These are phyloP conservation scores for Lachnellula suecica DNA, from an alignment of 2,329 filamentous ascomycete genomes.

Conservation along the genomic window DNA sequence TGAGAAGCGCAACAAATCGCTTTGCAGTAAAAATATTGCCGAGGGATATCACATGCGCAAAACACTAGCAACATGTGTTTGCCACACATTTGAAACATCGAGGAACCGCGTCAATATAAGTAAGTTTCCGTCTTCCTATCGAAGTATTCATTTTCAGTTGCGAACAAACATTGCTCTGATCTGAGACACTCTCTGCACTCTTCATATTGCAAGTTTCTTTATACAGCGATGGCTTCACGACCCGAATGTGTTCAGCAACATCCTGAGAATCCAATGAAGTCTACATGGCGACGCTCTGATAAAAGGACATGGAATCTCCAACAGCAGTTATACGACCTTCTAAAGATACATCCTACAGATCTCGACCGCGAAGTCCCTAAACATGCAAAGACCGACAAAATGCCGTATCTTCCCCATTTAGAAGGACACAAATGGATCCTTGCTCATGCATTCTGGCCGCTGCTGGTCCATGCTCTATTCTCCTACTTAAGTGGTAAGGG, in stretches of 20 bases:
- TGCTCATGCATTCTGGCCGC: constrained; percentile 30
- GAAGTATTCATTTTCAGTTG: neutral
- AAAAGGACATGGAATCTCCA: constrained; percentile 3
- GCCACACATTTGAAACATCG: too few relatives aligned
- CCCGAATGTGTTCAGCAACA: neutral
- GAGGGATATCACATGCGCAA: too few relatives aligned
- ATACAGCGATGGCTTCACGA: neutral
- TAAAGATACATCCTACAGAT: constrained; percentile 4
- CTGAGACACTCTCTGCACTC: neutral
- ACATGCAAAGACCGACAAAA: constrained; percentile 34
- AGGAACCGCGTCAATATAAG: too few relatives aligned
- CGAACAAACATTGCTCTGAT: neutral
- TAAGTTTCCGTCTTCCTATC: too few relatives aligned
- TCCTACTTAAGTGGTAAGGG: constrained; percentile 18
- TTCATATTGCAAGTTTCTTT: neutral
- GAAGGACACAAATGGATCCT: constrained; percentile 35
- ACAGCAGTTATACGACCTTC: constrained; percentile 5
- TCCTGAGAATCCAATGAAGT: constrained; percentile 18
- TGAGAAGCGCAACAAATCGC: too few relatives aligned
- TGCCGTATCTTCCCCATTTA: constrained; percentile 33
- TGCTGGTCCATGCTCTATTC: constrained; percentile 28
- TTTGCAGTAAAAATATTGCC: too few relatives aligned
- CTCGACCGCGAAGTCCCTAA: constrained; percentile 29
- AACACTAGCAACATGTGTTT: too few relatives aligned
- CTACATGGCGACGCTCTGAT: constrained; percentile 11